Percentiles rank a stretch among this genome's conserved stretches.
phyloP scores from a whole-genome alignment of 768 basidiomycete genomes.

The Tulasnella sp. region DNA sequence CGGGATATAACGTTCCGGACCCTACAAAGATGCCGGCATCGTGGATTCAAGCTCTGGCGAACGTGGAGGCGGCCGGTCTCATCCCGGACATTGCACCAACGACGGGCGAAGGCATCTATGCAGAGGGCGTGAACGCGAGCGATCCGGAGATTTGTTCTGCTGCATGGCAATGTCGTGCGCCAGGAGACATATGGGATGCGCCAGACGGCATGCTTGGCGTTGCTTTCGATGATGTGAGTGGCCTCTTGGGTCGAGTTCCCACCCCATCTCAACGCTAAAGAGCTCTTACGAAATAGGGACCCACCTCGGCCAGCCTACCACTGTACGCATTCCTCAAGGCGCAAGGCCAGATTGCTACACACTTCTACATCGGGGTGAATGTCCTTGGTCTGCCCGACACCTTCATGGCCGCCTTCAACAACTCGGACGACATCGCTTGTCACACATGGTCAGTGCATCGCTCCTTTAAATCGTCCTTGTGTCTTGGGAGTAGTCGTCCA shows the following conservation, averaged over 20 bases:
- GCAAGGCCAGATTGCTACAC: constrained; percentile 64
- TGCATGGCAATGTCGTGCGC: constrained; percentile 51
- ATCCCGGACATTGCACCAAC: constrained; percentile 60
- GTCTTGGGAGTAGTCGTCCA: not conserved
- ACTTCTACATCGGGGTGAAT: constrained; percentile 82
- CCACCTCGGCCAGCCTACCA: constrained; percentile 32
- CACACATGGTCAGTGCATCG: constrained; percentile 25
- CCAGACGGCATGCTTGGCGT: constrained; percentile 50
- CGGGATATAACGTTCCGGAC: constrained; percentile 32
- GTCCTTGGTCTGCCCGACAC: constrained; percentile 46
- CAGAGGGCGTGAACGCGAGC: constrained; percentile 24
- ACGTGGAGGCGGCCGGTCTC: constrained; percentile 52
- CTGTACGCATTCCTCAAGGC: constrained; percentile 56
- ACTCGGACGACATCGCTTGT: constrained; percentile 27
- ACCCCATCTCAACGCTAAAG: not conserved
- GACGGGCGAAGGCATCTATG: constrained; percentile 27
- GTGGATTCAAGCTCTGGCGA: constrained; percentile 63
- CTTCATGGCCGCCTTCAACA: constrained; percentile 43
- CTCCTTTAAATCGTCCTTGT: not conserved
- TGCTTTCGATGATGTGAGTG: constrained; percentile 8
- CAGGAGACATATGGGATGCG: constrained; percentile 64
- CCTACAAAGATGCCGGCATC: constrained; percentile 41
- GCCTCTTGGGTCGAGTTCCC: not conserved
- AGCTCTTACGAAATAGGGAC: constrained; percentile 35
- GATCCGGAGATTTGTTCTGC: constrained; percentile 59